Conservation (phyloP, 2,329 filamentous ascomycete species). For the Fusarium chaquense region DNA sequence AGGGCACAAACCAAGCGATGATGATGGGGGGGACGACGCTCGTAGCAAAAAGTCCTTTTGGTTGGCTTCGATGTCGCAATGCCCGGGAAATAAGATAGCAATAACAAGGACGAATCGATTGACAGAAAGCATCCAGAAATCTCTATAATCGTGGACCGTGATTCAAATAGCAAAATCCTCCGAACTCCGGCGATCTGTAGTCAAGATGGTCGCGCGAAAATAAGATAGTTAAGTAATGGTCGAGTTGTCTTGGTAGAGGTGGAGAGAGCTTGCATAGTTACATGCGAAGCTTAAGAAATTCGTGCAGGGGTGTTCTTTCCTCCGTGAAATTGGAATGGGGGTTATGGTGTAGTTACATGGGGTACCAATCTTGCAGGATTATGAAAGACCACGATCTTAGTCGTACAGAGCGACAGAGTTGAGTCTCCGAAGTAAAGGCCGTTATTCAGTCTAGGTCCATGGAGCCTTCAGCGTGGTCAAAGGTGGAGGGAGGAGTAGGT, state of each 20-base stretch:
- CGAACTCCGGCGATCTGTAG: constrained; percentile 42
- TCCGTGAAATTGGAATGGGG: constrained; percentile 30
- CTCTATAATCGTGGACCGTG: constrained; percentile 45
- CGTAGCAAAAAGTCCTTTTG: not conserved
- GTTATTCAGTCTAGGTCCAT: constrained; percentile 56
- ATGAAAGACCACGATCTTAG: constrained; percentile 24
- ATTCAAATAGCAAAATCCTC: constrained; percentile 42
- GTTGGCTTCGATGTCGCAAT: constrained; percentile 4
- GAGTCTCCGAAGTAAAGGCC: not conserved
- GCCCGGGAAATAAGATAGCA: constrained; percentile 11
- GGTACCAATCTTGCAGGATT: constrained; percentile 33
- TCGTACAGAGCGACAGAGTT: constrained; percentile 5
- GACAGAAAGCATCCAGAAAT: constrained; percentile 39
- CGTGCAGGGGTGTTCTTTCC: constrained; percentile 31
- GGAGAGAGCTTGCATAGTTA: constrained; percentile 1
- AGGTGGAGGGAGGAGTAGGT: constrained; percentile 56
- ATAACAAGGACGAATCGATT: constrained; percentile 11
- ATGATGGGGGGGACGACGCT: not conserved
- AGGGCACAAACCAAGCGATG: constrained; percentile 12
- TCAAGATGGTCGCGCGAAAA: constrained; percentile 26
- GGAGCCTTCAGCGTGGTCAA: constrained; percentile 54
- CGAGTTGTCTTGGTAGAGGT: not conserved
- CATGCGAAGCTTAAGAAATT: constrained; percentile 20
- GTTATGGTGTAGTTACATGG: constrained; percentile 38
- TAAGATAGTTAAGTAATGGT: constrained; percentile 9